These are phyloP conservation scores for Flagelloscypha sp. DNA, from an alignment of 768 basidiomycete species.

Conservation along the genomic window DNA sequence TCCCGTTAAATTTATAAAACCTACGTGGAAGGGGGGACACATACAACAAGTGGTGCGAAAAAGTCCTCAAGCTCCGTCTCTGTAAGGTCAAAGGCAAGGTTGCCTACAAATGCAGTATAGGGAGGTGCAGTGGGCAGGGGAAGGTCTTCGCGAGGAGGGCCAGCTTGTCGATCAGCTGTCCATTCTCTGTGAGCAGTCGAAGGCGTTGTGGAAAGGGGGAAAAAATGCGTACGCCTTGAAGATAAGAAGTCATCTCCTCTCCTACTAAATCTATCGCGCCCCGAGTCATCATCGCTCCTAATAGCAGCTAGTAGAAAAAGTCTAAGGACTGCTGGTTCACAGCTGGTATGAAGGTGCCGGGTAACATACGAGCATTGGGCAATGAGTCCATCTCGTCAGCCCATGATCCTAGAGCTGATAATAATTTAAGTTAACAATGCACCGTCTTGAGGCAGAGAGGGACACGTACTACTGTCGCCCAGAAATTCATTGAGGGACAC, in stretches of 20 bases:
- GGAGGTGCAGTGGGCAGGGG: conserved; percentile 94
- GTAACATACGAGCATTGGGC: conserved; percentile 82
- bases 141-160: conserved; percentile 75
- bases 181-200: conserved; percentile 10
- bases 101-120: conserved; percentile 95
- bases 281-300: conserved; percentile 59
- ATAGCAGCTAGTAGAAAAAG: conserved; percentile 46
- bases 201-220: conserved; percentile 1
- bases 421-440: conserved; percentile 12
- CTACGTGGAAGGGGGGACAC: conserved; percentile 8
- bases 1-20: conserved; percentile 1
- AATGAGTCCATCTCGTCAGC: conserved; percentile 96
- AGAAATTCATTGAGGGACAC: conserved; percentile 91
- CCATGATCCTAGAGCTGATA: conserved; percentile 84
- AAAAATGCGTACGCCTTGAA: conserved; percentile 44
- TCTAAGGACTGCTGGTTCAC: conserved; percentile 9
- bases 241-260: conserved; percentile 58
- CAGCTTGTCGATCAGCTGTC: conserved; percentile 48
- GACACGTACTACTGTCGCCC: conserved; percentile 66
- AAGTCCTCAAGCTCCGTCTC: conserved; percentile 77
- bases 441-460: conserved; percentile 10
- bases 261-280: conserved; percentile 47
- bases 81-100: conserved; percentile 86
- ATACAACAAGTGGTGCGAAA: conserved; percentile 60
- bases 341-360: not conserved